Conservation (phyloP, 306 rosid genomes). For the Senna siamea region DNA sequence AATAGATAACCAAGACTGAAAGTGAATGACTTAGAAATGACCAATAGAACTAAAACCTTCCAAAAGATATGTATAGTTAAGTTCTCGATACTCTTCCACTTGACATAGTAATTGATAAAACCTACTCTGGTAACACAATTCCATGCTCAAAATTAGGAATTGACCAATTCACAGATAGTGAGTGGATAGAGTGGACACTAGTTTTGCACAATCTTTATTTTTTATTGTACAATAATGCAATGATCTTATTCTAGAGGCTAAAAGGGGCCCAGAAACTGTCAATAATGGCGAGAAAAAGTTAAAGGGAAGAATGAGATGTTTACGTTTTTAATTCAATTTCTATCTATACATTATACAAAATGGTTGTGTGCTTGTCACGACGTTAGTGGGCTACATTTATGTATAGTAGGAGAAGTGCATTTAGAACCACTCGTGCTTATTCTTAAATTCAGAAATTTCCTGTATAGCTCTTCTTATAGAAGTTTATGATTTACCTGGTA, state of each 20-base stretch:
- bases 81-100: neutral
- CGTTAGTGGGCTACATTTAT: conserved; percentile 15
- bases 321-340: conserved; percentile 36
- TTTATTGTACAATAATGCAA: conserved; percentile 33
- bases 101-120: neutral
- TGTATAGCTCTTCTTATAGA: conserved; percentile 4
- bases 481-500: conserved; percentile 12
- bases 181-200: conserved; percentile 36
- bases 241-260: conserved; percentile 29
- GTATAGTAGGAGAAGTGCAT: conserved; percentile 35
- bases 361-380: conserved; percentile 31
- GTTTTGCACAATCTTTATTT: conserved; percentile 34
- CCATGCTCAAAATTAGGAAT: conserved; percentile 23
- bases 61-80: neutral
- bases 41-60: neutral
- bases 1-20: neutral
- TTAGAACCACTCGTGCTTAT: conserved; percentile 37
- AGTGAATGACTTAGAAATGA: neutral
- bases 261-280: conserved; percentile 20
- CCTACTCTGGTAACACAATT: neutral
- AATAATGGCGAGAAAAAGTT: conserved; percentile 39
- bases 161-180: conserved; percentile 30
- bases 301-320: conserved; percentile 22
- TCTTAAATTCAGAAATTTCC: conserved; percentile 42
- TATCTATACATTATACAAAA: conserved; percentile 9